Conservation (phyloP, 257 asterid species). For the Datura wrightii region DNA sequence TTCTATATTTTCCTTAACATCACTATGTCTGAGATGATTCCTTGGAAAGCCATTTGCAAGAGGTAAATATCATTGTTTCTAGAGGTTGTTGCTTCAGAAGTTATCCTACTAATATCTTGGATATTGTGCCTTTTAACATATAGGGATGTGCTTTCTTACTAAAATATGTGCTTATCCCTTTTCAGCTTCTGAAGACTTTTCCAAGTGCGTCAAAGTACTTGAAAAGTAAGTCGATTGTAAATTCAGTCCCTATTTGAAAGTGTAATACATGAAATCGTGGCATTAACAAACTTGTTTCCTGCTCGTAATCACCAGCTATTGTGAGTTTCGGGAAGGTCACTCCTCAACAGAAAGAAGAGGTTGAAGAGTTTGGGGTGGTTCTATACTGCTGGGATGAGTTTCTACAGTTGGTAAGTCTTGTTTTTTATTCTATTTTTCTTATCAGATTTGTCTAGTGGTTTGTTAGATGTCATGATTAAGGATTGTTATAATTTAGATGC, state of each 20-base stretch:
- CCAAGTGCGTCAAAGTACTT: slow-evolving; percentile 69
- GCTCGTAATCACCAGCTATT: slow-evolving; percentile 56
- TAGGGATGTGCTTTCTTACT: slow-evolving; percentile 36
- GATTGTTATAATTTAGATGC: not conserved
- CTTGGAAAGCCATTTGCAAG: not conserved
- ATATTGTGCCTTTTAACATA: not conserved
- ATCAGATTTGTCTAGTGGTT: not conserved
- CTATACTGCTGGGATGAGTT: slow-evolving; percentile 37
- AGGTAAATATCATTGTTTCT: not conserved
- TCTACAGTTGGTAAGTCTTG: slow-evolving; percentile 33
- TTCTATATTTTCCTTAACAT: not conserved
- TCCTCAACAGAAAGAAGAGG: slow-evolving; percentile 74
- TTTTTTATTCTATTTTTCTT: not conserved
- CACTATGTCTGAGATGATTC: not conserved
- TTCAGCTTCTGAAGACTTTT: slow-evolving; percentile 84
- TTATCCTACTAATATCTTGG: not conserved
- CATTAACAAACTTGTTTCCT: slow-evolving; percentile 16
- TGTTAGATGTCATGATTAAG: slow-evolving; percentile 2
- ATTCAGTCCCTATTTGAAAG: not conserved
- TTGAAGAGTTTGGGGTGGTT: slow-evolving; percentile 50
- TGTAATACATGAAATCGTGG: not conserved
- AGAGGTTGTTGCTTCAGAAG: not conserved
- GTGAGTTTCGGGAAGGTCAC: slow-evolving; percentile 85
- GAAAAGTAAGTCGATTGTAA: slow-evolving; percentile 63
- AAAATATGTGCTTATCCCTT: slow-evolving; percentile 38